Percentiles rank a stretch among this genome's conserved stretches.
Conservation (phyloP, 768 basidiomycete species). For the Strobilomyces dryophilus region DNA sequence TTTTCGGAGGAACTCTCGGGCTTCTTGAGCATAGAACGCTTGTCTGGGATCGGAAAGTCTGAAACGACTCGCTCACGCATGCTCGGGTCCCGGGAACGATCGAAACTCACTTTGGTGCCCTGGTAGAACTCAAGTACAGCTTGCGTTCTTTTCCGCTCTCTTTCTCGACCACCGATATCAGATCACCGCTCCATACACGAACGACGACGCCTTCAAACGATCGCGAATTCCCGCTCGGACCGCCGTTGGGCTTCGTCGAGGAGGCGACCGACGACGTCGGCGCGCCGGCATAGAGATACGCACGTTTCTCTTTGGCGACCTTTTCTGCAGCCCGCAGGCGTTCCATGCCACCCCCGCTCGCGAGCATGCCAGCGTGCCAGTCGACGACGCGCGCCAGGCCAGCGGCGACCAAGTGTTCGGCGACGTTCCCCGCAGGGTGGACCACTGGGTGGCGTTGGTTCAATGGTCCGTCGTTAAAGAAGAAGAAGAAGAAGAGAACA, state of each 20-base stretch:
- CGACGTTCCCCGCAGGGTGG: slow-evolving; percentile 94
- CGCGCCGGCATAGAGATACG: slow-evolving; percentile 62
- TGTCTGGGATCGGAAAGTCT: slow-evolving; percentile 86
- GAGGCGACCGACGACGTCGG: slow-evolving; percentile 32
- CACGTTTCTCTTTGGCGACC: slow-evolving; percentile 69
- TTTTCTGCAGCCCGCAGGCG: slow-evolving; percentile 82
- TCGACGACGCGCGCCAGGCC: slow-evolving; percentile 92
- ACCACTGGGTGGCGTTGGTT: slow-evolving; percentile 43
- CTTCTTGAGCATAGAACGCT: slow-evolving; percentile 85
- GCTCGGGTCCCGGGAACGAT: background rate
- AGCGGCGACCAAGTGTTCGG: slow-evolving; percentile 77
- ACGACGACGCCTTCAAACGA: slow-evolving; percentile 79
- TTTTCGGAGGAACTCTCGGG: slow-evolving; percentile 89
- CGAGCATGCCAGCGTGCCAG: slow-evolving; percentile 97
- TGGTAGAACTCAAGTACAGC: slow-evolving; percentile 83
- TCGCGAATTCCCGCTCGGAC: slow-evolving; percentile 41
- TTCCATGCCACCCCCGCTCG: slow-evolving; percentile 80
- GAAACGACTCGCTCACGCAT: slow-evolving; percentile 4
- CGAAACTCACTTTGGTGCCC: slow-evolving; percentile 68
- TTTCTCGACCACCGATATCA: slow-evolving; percentile 76
- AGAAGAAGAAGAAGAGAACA: background rate
- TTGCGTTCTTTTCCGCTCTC: slow-evolving; percentile 73
- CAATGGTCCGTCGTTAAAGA: background rate
- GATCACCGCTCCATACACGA: slow-evolving; percentile 91
- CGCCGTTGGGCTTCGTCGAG: slow-evolving; percentile 45